phyloP scores from a whole-genome alignment of 345 rosid genomes.

The Gossypium bickii region DNA sequence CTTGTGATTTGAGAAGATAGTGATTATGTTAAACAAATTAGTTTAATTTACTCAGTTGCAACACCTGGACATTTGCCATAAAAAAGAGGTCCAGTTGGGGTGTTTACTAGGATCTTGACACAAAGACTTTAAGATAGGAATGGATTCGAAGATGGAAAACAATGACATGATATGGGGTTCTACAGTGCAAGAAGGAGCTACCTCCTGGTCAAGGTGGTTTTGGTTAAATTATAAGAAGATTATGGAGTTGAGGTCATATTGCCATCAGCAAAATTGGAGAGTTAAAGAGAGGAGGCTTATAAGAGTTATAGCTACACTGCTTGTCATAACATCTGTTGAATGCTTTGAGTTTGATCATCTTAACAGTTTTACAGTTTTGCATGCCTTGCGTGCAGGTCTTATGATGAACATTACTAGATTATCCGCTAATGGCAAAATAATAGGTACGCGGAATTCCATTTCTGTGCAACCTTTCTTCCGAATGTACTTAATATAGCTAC shows the following conservation, averaged over 20 bases:
- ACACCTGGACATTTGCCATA: neutral
- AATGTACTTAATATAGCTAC: neutral
- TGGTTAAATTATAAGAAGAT: neutral
- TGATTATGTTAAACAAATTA: neutral
- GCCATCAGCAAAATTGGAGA: neutral
- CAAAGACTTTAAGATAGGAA: neutral
- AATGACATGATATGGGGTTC: neutral
- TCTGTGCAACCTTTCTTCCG: neutral
- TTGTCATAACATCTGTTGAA: conserved; percentile 14
- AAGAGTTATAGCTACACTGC: conserved; percentile 7
- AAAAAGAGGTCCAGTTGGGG: neutral
- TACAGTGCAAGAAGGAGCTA: conserved; percentile 6
- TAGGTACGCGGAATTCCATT: conserved; percentile 17
- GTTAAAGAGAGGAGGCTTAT: neutral
- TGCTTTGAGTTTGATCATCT: conserved; percentile 2
- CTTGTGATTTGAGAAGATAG: neutral
- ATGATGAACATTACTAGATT: conserved; percentile 18
- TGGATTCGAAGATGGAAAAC: neutral
- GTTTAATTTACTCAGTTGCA: neutral
- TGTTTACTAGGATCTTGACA: neutral
- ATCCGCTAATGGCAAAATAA: conserved; percentile 20
- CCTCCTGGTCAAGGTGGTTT: neutral
- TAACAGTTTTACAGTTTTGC: conserved; percentile 10
- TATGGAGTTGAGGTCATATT: neutral
- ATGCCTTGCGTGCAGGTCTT: conserved; percentile 23